These are phyloP conservation scores for Haplosporangium gracile DNA, from an alignment of 192 early-diverging fungal species.

Conservation along the genomic window DNA sequence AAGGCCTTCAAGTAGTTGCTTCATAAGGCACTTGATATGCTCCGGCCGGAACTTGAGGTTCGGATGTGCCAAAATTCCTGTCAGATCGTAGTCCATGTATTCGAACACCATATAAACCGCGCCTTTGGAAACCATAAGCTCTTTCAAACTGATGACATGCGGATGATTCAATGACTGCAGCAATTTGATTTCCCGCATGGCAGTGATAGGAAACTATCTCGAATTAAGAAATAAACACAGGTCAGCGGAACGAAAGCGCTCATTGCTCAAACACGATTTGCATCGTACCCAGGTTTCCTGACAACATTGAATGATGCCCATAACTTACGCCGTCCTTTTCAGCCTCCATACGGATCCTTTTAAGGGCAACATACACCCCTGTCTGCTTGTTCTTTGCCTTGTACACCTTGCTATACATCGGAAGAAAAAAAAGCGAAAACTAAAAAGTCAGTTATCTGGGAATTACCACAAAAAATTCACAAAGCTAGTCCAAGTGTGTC, in stretches of 20 bases:
- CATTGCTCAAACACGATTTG: neutral
- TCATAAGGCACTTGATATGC: slow-evolving; percentile 89
- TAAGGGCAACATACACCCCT: slow-evolving; percentile 82
- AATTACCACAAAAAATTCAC: neutral
- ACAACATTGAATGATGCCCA: neutral
- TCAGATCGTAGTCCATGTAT: slow-evolving; percentile 91
- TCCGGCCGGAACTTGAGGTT: slow-evolving; percentile 74
- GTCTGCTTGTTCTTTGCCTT: slow-evolving; percentile 80
- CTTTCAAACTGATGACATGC: slow-evolving; percentile 78
- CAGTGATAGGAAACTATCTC: slow-evolving; percentile 83
- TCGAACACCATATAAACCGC: slow-evolving; percentile 88
- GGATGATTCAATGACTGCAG: slow-evolving; percentile 76
- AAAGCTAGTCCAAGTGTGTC: neutral
- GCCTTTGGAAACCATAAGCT: slow-evolving; percentile 81
- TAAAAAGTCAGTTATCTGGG: neutral
- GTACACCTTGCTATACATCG: slow-evolving; percentile 77
- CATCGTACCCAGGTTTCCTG: neutral
- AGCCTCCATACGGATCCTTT: slow-evolving; percentile 84
- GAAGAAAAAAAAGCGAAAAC: neutral
- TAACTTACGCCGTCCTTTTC: slow-evolving; percentile 79
- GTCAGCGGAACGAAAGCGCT: neutral
- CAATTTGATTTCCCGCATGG: slow-evolving; percentile 88
- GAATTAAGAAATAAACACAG: neutral
- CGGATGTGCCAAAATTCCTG: slow-evolving; percentile 83
- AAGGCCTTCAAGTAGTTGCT: slow-evolving; percentile 90